Evolutionary conservation across 345 rosid species (phyloP).

Genomic region (Iberis pinnata): DNA sequence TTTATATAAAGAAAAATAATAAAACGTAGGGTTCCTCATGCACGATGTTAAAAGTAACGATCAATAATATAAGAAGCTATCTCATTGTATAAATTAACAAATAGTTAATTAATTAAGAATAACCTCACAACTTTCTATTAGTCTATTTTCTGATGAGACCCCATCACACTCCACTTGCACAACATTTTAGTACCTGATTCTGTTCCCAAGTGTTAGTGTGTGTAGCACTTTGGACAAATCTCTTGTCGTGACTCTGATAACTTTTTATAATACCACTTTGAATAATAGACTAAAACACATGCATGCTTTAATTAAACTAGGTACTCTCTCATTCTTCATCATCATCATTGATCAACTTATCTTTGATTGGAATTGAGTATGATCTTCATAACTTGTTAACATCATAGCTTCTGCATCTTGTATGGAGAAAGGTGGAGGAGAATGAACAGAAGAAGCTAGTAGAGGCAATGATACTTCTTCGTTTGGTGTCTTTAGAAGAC

Average conservation of each 20-base stretch:
- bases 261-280: constrained; percentile 19
- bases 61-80: constrained; percentile 10
- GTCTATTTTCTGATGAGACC: constrained; percentile 5
- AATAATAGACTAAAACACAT: constrained; percentile 22
- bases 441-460: constrained; percentile 15
- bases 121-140: constrained; percentile 25
- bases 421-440: constrained; percentile 17
- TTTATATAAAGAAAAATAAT: constrained; percentile 1
- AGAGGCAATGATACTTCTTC: constrained; percentile 15
- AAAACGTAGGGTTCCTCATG: constrained; percentile 22
- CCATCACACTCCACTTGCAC: constrained; percentile 28
- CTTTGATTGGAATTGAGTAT: constrained; percentile 46
- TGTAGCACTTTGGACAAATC: constrained; percentile 28
- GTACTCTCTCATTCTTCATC: constrained; percentile 2
- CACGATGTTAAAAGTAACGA: constrained; percentile 23
- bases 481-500: constrained; percentile 31
- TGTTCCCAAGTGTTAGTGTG: constrained; percentile 25
- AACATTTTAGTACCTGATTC: constrained; percentile 25
- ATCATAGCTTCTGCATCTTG: constrained; percentile 40
- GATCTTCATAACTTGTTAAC: constrained; percentile 41
- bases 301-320: too few species aligned
- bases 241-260: constrained; percentile 26
- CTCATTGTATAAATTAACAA: neutral
- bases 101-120: constrained; percentile 12
- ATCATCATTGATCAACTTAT: constrained; percentile 40